Evolutionary conservation across 163 green algal species (phyloP), one percentile per base, ranked within the genome.

Genomic region (Chlorella variabilis): DNA sequence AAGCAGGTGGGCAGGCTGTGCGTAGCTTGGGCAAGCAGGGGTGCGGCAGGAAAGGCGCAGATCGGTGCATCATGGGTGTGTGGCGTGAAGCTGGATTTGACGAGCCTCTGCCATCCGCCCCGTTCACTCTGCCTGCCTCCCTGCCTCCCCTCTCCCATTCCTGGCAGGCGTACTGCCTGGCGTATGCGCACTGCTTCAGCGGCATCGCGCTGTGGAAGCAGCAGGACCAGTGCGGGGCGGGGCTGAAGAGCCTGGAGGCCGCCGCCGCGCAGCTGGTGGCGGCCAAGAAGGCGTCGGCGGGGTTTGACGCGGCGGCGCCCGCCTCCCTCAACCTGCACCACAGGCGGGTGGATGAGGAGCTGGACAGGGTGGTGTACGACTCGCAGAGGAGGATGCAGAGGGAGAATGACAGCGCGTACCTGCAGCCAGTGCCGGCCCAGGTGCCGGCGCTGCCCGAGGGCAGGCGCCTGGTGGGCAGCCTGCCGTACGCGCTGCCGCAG

Each of bases 331-430:
- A 75, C 48, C 58, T 81, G 33, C 54, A 83, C 11, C 86, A 89
- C 63, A 42, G 75, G 54, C 73, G 73, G 2, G 56, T 49, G 29
- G 75, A 81, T 23, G 75, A 76, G 17, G 65, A 82, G 21, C 69
- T 87, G 48, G 59, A 78, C 20, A 42, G n/a, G 2, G 20, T 86
- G 36, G 21, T 87, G 41, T 42, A 27, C 13, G 75, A 70, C 51
- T 69, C 63, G 4, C 75, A 83, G 45, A 49, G 45, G 38, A 51
- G 80, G 3, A 84, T 89, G 39, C 70, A 90, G 79, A 45, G 63
- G 21, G 87, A 91, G 25, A 90, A 89, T 39, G 77, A 86, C 42
- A 63, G 31, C 0, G 84, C 90, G 3, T 88, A 73, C 49, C 83
- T 85, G 25, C 86, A 91, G 59, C 71, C 75, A 17, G 33, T 89